Evolutionary conservation across 805 yeast species (phyloP).

Genomic region (Yarrowia osloensis): DNA sequence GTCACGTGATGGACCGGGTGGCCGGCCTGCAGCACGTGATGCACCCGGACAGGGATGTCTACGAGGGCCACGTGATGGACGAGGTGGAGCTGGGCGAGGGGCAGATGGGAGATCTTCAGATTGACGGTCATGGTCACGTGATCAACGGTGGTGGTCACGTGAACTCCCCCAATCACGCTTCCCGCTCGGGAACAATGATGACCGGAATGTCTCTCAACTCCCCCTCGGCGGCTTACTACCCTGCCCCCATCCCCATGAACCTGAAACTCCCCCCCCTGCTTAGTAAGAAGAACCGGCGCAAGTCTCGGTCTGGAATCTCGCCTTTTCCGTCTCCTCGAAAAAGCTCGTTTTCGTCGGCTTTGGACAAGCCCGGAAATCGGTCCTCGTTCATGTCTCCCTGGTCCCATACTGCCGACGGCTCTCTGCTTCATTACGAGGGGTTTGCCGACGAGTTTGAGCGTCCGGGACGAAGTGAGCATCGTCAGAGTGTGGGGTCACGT

Average conservation of each 20-base stretch:
- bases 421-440: conserved; percentile 2
- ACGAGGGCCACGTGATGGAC: not conserved
- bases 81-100: no score
- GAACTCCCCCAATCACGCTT: no score
- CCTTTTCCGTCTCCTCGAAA: not conserved
- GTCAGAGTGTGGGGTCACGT: not conserved
- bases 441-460: conserved; percentile 7
- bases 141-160: not conserved
- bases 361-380: conserved; percentile 32
- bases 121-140: not conserved
- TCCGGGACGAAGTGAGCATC: not conserved
- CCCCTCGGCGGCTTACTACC: conserved; percentile 36
- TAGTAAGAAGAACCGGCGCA: conserved; percentile 41
- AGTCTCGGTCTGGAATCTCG: not conserved
- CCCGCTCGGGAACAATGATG: conserved; percentile 5
- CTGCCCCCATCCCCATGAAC: conserved; percentile 44
- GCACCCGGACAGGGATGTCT: not conserved
- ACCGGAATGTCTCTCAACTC: not conserved
- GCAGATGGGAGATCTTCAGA: no score
- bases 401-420: conserved; percentile 17
- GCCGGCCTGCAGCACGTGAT: no score
- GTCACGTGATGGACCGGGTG: conserved; percentile 9
- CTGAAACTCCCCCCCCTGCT: conserved; percentile 43
- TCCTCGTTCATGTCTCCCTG: conserved; percentile 18
- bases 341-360: conserved; percentile 42